Percentiles rank a stretch among this genome's conserved stretches.
These are phyloP conservation scores for Celoporthe dispersa DNA, from an alignment of 2,329 filamentous ascomycete species.

Conservation along the genomic window DNA sequence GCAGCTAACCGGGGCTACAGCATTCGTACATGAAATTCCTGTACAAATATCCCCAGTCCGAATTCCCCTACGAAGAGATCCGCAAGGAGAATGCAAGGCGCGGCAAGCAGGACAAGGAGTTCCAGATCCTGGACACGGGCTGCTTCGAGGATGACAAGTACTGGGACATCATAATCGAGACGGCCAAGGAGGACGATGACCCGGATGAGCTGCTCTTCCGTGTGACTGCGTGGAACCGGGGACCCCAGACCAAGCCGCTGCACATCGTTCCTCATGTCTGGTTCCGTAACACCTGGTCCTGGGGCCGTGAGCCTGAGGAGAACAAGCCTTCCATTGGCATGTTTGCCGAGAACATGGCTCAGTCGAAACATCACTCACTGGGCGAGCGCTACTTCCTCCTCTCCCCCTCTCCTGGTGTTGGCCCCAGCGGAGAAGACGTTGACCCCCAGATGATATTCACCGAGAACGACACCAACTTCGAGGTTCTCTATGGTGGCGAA, in stretches of 20 bases:
- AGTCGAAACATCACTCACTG: constrained; percentile 78
- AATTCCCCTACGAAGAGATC: constrained; percentile 90
- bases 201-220: constrained; percentile 91
- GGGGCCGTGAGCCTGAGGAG: constrained; percentile 77
- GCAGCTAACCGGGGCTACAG: constrained; percentile 47
- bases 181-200: constrained; percentile 90
- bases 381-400: constrained; percentile 84
- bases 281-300: constrained; percentile 98
- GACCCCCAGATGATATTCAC: constrained; percentile 87
- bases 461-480: constrained; percentile 91
- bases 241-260: constrained; percentile 84
- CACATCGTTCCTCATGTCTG: constrained; percentile 95
- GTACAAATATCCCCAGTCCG: constrained; percentile 93
- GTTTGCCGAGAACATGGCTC: constrained; percentile 67
- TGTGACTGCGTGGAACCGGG: constrained; percentile 94
- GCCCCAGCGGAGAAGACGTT: constrained; percentile 78
- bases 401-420: constrained; percentile 87
- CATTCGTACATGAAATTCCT: constrained; percentile 99
- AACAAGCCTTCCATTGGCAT: constrained; percentile 80
- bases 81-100: constrained; percentile 82
- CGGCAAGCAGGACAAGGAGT: constrained; percentile 78
- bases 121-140: constrained; percentile 89
- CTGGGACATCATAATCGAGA: constrained; percentile 98
- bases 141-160: constrained; percentile 88
- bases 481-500: constrained; percentile 74